Base-by-base conservation (phyloP, 768 basidiomycete species). In the Lactarius psammicola region DNA sequence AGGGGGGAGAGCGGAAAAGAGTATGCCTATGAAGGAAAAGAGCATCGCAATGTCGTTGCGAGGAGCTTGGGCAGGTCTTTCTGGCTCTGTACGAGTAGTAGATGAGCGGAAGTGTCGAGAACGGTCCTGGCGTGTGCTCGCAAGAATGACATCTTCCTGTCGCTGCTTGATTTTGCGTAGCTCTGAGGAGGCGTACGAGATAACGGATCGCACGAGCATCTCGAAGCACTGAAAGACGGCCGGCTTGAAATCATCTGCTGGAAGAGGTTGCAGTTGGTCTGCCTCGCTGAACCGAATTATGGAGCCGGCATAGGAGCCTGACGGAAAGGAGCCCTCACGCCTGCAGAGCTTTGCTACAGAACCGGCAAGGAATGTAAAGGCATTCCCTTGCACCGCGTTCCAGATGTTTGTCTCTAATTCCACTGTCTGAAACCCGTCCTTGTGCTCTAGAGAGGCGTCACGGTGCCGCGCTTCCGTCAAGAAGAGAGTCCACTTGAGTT, bases 401-500 rank as follows among this genome's bases (percentile, higher is more conserved):
- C 88, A 89, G 26, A 94, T 85, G 66, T 91, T 87, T 1, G 82
- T 84, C 75, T 95, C 93, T 49, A 95, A 81, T 61, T 90, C 87
- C 60, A 92, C 90, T 2, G 90, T 87, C 67, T 81, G 86, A 76
- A 87, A 89, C 2, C 87, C 90, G 7, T 79, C 80, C 34, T 80
- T 79, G 69, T 84, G 81, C 69, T 90, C 88, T 42, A 94, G 75
- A 4, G 81, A 80, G 1, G 85, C 77, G 70, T 92, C 86, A 23
- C 84, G 82, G 72, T 89, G 87, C 30, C 92, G 82, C 7, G 86
- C 82, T 68, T 92, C 87, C 1, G 92, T 87, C 69, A 94, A 79
- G 75, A 93, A 92, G 64, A 95, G 80, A 0, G 93, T 89, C 92
- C 93, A 95, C 72, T 92, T 92, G 44, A 97, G 81, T n/a, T 89